Evolutionary conservation across 768 basidiomycete genomes (phyloP), one percentile per base, ranked within the genome.

Genomic region (Baorangia bicolor): DNA sequence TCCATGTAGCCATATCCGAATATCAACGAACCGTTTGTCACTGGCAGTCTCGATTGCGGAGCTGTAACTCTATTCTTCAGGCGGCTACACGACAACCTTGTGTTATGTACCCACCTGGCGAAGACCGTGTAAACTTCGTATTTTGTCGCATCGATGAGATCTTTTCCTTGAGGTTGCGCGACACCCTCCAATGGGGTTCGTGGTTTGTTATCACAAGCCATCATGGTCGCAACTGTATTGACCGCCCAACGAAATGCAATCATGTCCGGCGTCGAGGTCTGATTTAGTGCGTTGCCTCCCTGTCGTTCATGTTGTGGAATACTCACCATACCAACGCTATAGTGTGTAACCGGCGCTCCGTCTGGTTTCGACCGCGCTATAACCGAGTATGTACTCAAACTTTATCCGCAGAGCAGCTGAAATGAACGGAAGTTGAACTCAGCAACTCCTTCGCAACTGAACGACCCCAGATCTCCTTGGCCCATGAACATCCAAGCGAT

Each of bases 291-390:
- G 51, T 31, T 23, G 25, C 31, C 18, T 12, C 18, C 9, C 12
- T 34, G 31, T 9, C n/a, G n/a, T 38, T 20, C 10, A 10, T n/a
- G 13, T 13, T 2, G 9, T 10, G 16, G 3, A 12, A 28, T 16
- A 12, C 35, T 45, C 34, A 52, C 28, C 25, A 8, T 20, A 30
- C 6, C 27, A 30, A 27, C 14, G 13, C 27, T 18, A 13, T 30
- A 53, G 49, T n/a, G n/a, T n/a, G n/a, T 33, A 14, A 73, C 73
- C 13, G 73, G 76, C n/a, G 57, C 72, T 2, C 73, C 72, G 2
- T 66, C 72, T n/a, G 74, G 75, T n/a, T 69, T 78, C 50, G 74
- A 75, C 2, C 64, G 67, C 9, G 41, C 51, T 16, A 63, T 73
- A 53, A 61, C 66, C 9, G 69, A 76, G 49, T 39, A 48, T 16